Evolutionary conservation across 192 early-diverging fungal species (phyloP).

Genomic region (Coemansia sp.): DNA sequence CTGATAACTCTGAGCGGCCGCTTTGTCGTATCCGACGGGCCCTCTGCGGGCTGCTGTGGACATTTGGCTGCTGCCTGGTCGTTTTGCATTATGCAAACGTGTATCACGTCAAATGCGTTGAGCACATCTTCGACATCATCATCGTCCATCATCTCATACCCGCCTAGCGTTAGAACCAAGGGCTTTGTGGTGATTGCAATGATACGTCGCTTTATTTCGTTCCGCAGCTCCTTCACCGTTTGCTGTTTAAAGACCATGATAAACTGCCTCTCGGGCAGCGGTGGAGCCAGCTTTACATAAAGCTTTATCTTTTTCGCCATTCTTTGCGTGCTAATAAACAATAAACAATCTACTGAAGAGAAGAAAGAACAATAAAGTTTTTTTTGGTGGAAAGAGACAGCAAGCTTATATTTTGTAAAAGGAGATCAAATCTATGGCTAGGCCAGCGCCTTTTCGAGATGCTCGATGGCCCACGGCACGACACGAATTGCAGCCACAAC

Average conservation of each 20-base stretch:
- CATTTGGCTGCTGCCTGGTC: neutral
- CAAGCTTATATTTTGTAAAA: no score
- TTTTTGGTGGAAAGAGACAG: no score
- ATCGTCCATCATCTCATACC: slow-evolving; percentile 48
- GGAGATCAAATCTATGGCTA: slow-evolving; percentile 2
- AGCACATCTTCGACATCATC: slow-evolving; percentile 26
- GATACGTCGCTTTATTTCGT: slow-evolving; percentile 37
- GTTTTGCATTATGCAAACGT: neutral
- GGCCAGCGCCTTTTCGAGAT: slow-evolving; percentile 41
- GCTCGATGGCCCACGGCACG: slow-evolving; percentile 51
- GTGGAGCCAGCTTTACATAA: slow-evolving; percentile 18
- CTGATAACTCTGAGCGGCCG: slow-evolving; percentile 4
- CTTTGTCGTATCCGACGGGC: no score
- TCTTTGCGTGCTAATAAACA: neutral
- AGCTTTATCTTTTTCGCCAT: slow-evolving; percentile 14
- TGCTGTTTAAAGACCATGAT: slow-evolving; percentile 28
- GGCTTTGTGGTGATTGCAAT: slow-evolving; percentile 14
- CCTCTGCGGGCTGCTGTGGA: neutral
- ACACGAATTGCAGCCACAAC: slow-evolving; percentile 44
- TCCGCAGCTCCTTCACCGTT: slow-evolving; percentile 32
- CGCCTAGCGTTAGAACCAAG: slow-evolving; percentile 9
- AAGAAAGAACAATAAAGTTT: no score
- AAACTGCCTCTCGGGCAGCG: slow-evolving; percentile 30
- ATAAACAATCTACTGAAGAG: no score
- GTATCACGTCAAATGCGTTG: neutral